phyloP scores from a whole-genome alignment of 768 basidiomycete genomes.

The Lentinula sp. region DNA sequence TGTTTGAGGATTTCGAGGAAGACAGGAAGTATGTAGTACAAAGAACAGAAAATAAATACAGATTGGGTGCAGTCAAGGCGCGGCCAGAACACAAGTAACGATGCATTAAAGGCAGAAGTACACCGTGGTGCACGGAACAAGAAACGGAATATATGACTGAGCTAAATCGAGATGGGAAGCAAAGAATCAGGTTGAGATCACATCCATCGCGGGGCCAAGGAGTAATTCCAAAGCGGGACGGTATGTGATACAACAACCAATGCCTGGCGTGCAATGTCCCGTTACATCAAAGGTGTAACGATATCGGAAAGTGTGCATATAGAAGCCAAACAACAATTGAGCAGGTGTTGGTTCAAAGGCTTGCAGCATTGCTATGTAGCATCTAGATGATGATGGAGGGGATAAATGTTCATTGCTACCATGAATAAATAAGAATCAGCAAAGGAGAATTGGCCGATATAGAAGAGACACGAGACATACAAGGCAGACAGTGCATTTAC shows the following conservation, averaged over 20 bases:
- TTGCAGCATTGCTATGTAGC: conserved; percentile 9
- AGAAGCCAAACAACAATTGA: conserved; percentile 11
- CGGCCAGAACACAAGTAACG: too few species aligned
- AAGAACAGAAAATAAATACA: background rate
- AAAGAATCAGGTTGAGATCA: conserved; percentile 44
- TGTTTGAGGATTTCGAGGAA: too few species aligned
- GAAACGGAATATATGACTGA: too few species aligned
- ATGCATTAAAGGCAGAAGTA: too few species aligned
- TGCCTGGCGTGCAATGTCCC: conserved; percentile 35
- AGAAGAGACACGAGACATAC: conserved; percentile 3
- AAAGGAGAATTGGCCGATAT: conserved; percentile 5
- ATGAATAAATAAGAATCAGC: background rate
- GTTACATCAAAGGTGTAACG: conserved; percentile 4
- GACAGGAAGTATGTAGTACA: background rate
- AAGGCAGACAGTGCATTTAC: conserved; percentile 25
- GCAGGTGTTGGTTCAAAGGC: conserved; percentile 23
- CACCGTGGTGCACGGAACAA: too few species aligned
- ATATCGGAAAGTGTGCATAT: conserved; percentile 22
- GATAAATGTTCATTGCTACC: background rate
- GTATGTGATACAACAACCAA: conserved; percentile 57
- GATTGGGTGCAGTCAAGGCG: too few species aligned
- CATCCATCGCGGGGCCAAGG: conserved; percentile 61
- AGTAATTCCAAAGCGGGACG: conserved; percentile 49
- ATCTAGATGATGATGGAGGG: background rate
- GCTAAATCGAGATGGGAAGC: background rate